Percentiles rank a stretch among this genome's conserved stretches.
phyloP scores from a whole-genome alignment of 768 basidiomycete genomes.

The Boletus sensibilis region DNA sequence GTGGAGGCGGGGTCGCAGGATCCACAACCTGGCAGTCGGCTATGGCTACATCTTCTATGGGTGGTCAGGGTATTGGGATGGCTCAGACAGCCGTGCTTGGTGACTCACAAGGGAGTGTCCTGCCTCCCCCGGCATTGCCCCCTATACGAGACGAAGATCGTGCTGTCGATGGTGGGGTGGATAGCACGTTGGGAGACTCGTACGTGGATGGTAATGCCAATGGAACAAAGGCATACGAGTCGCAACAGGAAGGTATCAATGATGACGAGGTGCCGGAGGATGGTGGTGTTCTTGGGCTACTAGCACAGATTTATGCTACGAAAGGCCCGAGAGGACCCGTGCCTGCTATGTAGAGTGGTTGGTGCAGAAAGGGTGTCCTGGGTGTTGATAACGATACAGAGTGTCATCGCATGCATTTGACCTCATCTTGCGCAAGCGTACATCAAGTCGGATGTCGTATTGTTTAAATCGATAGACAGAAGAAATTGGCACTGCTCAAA shows the following conservation, averaged over 20 bases:
- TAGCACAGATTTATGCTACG: slow-evolving; percentile 83
- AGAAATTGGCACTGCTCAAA: slow-evolving; percentile 1
- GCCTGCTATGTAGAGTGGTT: slow-evolving; percentile 39
- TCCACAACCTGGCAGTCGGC: slow-evolving; percentile 48
- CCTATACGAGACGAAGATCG: slow-evolving; percentile 47
- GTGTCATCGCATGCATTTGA: neutral
- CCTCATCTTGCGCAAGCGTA: neutral
- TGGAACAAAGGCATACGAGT: slow-evolving; percentile 37
- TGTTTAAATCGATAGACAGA: neutral
- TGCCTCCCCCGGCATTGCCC: slow-evolving; percentile 7
- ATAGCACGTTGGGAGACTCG: slow-evolving; percentile 59
- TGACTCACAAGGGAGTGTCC: slow-evolving; percentile 66
- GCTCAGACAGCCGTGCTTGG: slow-evolving; percentile 74
- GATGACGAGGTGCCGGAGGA: slow-evolving; percentile 71
- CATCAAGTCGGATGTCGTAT: neutral
- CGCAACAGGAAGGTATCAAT: slow-evolving; percentile 48
- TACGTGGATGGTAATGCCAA: slow-evolving; percentile 67
- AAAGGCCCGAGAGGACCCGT: slow-evolving; percentile 46
- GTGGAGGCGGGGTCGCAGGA: slow-evolving; percentile 47
- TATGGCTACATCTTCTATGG: slow-evolving; percentile 44
- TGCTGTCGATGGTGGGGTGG: slow-evolving; percentile 53
- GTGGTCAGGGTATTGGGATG: slow-evolving; percentile 42
- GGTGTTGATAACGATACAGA: neutral
- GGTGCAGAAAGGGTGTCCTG: neutral
- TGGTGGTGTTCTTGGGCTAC: slow-evolving; percentile 78